Percentiles rank a stretch among this genome's conserved stretches.
Evolutionary conservation across 768 basidiomycete genomes (phyloP).

Genomic region (Candolleomyces efflorescens): DNA sequence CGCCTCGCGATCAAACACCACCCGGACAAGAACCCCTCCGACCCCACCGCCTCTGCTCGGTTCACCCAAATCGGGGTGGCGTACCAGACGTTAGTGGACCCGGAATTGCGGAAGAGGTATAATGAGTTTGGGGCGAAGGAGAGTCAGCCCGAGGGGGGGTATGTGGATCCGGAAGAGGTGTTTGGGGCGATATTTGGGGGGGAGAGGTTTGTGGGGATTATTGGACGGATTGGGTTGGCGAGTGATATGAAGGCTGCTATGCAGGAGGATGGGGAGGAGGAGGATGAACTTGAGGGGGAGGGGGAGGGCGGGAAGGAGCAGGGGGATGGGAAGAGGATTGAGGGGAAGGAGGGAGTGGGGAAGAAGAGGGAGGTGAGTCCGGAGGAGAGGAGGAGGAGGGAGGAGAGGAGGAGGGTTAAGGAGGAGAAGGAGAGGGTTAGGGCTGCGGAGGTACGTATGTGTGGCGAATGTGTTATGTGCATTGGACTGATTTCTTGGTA

Average conservation of each 20-base stretch:
- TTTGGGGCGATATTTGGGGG: slow-evolving; percentile 88
- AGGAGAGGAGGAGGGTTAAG: slow-evolving; percentile 62
- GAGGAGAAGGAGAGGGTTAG: slow-evolving; percentile 69
- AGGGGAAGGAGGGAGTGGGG: slow-evolving; percentile 42
- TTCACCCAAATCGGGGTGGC: slow-evolving; percentile 91
- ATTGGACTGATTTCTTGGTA: slow-evolving; percentile 4
- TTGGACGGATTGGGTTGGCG: slow-evolving; percentile 84
- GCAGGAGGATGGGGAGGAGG: slow-evolving; percentile 79
- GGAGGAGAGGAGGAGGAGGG: slow-evolving; percentile 71
- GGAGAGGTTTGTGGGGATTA: slow-evolving; percentile 80
- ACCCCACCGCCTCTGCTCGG: slow-evolving; percentile 80
- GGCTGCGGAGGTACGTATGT: slow-evolving; percentile 65
- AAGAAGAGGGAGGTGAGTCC: slow-evolving; percentile 44
- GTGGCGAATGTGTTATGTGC: not conserved
- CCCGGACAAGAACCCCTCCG: slow-evolving; percentile 89
- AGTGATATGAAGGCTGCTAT: slow-evolving; percentile 90
- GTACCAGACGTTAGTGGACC: slow-evolving; percentile 82
- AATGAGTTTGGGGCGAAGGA: slow-evolving; percentile 89
- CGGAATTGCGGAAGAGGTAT: slow-evolving; percentile 73
- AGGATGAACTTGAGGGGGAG: slow-evolving; percentile 57
- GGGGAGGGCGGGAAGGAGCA: slow-evolving; percentile 41
- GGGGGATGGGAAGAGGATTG: slow-evolving; percentile 38
- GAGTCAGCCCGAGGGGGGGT: slow-evolving; percentile 79
- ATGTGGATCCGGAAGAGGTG: slow-evolving; percentile 81
- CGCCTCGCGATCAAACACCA: slow-evolving; percentile 87